A percentile compares a stretch with the other conserved stretches of the same genome.
Evolutionary conservation across 2,329 filamentous ascomycete genomes (phyloP).

Genomic region (Bimuria novae-zelandiae): DNA sequence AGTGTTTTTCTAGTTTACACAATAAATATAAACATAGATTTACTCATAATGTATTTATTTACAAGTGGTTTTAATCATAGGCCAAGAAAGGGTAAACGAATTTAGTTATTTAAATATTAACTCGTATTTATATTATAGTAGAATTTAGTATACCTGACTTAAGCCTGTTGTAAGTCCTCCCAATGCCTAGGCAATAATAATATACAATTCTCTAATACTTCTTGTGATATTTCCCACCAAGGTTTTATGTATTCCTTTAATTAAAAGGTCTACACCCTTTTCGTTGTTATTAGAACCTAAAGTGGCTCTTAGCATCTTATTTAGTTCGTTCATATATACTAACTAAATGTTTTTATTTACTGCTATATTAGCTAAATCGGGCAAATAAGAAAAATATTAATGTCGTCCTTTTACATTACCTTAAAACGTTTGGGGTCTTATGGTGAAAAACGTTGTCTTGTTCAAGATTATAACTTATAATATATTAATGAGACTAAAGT

Average conservation of each 20-base stretch:
- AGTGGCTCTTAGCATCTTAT: background rate
- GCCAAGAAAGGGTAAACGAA: too few relatives aligned
- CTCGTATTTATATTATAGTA: background rate
- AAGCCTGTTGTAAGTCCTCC: background rate
- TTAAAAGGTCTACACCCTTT: background rate
- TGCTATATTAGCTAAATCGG: background rate
- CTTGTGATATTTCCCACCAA: background rate
- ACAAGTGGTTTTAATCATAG: too few relatives aligned
- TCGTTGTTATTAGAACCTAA: background rate
- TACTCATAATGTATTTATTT: too few relatives aligned
- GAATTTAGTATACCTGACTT: slow-evolving; percentile 6
- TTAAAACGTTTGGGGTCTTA: background rate
- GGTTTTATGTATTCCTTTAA: background rate
- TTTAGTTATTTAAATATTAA: background rate
- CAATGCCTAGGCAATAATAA: background rate
- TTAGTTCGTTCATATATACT: background rate
- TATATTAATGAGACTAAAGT: too few relatives aligned
- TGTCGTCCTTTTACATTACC: background rate
- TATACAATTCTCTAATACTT: slow-evolving; percentile 3
- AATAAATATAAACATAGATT: too few relatives aligned
- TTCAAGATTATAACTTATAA: too few relatives aligned
- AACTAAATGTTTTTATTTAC: background rate
- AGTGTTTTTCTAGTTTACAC: too few relatives aligned
- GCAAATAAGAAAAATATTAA: background rate
- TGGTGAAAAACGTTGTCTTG: background rate